Evolutionary conservation across 306 rosid species (phyloP).

Genomic region (Prunus persica): Prunus_persica_NCBIv2 NC_034014.1:19640001-19640500

Average conservation of each 20-base stretch:
- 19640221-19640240: background rate
- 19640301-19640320: background rate
- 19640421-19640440: background rate
- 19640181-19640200: background rate
- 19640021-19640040: slow-evolving; percentile 3
- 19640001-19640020: slow-evolving; percentile 4
- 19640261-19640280: background rate
- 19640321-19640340: background rate
- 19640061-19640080: slow-evolving; percentile 14
- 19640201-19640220: background rate
- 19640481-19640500: slow-evolving; percentile 17
- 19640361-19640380: slow-evolving; percentile 9
- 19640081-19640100: slow-evolving; percentile 10
- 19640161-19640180: slow-evolving; percentile 12
- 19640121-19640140: background rate
- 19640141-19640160: slow-evolving; percentile 30
- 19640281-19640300: background rate
- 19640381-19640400: slow-evolving; percentile 14
- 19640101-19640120: background rate
- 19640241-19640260: background rate
- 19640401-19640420: background rate
- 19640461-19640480: slow-evolving; percentile 28
- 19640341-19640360: background rate
- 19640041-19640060: background rate
- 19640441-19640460: background rate